A percentile compares a stretch with the other conserved stretches of the same genome.
Conservation (phyloP, 495 filamentous ascomycete genomes). For the Daldinia loculata region DNA sequence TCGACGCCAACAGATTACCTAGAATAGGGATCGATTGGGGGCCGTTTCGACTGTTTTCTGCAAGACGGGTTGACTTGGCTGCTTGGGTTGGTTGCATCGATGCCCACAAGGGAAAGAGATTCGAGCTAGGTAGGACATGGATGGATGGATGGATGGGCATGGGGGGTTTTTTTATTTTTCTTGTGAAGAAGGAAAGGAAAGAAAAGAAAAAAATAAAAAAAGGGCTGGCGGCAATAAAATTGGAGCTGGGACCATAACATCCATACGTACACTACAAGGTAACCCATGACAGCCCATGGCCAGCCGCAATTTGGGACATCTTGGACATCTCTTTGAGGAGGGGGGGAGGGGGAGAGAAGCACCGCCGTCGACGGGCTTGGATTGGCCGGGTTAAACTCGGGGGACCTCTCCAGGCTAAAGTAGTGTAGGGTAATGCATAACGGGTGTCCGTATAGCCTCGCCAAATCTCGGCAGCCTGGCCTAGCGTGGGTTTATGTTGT, state of each 20-base stretch:
- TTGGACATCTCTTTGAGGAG: slow-evolving; percentile 3
- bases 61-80: slow-evolving; percentile 11
- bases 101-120: slow-evolving; percentile 40
- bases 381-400: slow-evolving; percentile 49
- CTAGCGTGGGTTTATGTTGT: slow-evolving; percentile 13
- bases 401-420: slow-evolving; percentile 46
- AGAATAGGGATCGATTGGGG: slow-evolving; percentile 42
- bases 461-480: slow-evolving; percentile 38
- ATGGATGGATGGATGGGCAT: background rate
- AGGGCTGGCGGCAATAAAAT: slow-evolving; percentile 38
- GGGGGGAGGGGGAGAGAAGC: background rate
- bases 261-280: background rate
- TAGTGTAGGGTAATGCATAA: slow-evolving; percentile 39
- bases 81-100: slow-evolving; percentile 32
- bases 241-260: slow-evolving; percentile 16
- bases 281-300: slow-evolving; percentile 4
- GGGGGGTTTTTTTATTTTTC: background rate
- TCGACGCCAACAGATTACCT: slow-evolving; percentile 18
- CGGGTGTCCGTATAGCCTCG: slow-evolving; percentile 39
- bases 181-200: background rate
- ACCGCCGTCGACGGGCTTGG: slow-evolving; percentile 21
- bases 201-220: background rate
- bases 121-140: slow-evolving; percentile 31
- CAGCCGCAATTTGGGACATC: slow-evolving; percentile 36
- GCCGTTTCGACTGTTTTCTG: slow-evolving; percentile 36